phyloP scores from a whole-genome alignment of 208 protist genomes.

The Crithidia expoeki region DNA sequence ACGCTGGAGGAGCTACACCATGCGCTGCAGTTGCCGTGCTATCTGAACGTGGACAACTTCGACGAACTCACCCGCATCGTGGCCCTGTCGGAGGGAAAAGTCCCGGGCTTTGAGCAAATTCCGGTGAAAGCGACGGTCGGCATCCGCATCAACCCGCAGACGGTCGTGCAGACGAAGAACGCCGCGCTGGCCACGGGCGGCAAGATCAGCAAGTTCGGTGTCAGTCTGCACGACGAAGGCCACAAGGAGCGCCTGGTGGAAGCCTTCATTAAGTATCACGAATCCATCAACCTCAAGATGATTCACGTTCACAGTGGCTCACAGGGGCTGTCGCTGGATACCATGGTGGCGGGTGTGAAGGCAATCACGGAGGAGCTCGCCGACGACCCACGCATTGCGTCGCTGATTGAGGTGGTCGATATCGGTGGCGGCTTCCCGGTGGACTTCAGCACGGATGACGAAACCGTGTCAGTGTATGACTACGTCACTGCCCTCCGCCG shows the following conservation, averaged over 20 bases:
- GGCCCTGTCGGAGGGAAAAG: constrained; percentile 30
- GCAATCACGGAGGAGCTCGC: constrained; percentile 40
- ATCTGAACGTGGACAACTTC: constrained; percentile 82
- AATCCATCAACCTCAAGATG: constrained; percentile 52
- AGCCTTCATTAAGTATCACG: constrained; percentile 41
- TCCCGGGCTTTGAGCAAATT: constrained; percentile 19
- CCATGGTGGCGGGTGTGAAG: constrained; percentile 56
- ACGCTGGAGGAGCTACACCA: constrained; percentile 61
- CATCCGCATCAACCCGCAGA: constrained; percentile 78
- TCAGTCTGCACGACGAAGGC: constrained; percentile 56
- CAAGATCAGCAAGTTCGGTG: constrained; percentile 72
- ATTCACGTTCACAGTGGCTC: constrained; percentile 75
- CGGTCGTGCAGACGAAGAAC: constrained; percentile 50
- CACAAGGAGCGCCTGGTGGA: constrained; percentile 47
- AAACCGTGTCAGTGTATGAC: constrained; percentile 35
- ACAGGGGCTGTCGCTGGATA: constrained; percentile 63
- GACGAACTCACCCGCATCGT: constrained; percentile 58
- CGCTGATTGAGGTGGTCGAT: constrained; percentile 47
- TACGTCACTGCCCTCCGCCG: constrained; percentile 43
- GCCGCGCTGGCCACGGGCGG: constrained; percentile 50
- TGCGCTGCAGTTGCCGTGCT: constrained; percentile 51
- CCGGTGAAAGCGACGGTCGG: constrained; percentile 44
- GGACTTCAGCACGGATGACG: constrained; percentile 55
- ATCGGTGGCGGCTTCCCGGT: constrained; percentile 71
- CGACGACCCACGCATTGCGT: constrained; percentile 28